Base-by-base conservation (phyloP, 768 basidiomycete species). In the Agaricus blazei region DNA sequence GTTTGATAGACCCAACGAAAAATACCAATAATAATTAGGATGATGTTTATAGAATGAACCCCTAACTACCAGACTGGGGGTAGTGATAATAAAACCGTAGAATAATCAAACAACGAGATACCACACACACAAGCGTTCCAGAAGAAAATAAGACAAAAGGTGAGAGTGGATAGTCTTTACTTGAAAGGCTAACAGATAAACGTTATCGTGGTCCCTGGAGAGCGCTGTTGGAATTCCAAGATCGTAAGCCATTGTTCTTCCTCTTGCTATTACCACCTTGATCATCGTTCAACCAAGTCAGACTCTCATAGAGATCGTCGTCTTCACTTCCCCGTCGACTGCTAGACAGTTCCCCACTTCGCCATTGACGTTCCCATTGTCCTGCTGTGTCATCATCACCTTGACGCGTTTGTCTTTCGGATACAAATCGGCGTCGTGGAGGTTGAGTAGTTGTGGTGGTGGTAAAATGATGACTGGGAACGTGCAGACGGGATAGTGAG, bases 241-340 rank as follows among this genome's bases (percentile, higher is more conserved):
- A 31, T 8, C 54, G 23, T n/a, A 42, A 42, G 24, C 44, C 8
- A n/a, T 38, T 40, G 6, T 3, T 34, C 34, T 34, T 50, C 43
- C 48, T 48, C 31, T 37, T 28, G n/a, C 54, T 56, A n/a, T 34
- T 6, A 34, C 31, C 48, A 37, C 8, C 36, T 11, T 34, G 24
- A 28, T 34, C 41, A 15, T 47, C 41, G n/a, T 24, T 36, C 19
- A 68, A 63, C 15, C 63, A 64, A 38, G 58, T 58, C 50, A 65
- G 65, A 12, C 60, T 62, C 29, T 65, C 66, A n/a, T 54, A 47
- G 45, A 67, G 64, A n/a, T 69, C 68, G 4, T 70, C 70, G 34
- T 69, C 68, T 44, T 66, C 70, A 12, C 67, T 70, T 15, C 63
- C 56, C 38, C 60, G 63, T 44, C 62, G 59, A 40, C 55, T 61